Evolutionary conservation across 768 basidiomycete species (phyloP), one percentile per base, ranked within the genome.

Genomic region (Rhodotorula paludigena): DNA sequence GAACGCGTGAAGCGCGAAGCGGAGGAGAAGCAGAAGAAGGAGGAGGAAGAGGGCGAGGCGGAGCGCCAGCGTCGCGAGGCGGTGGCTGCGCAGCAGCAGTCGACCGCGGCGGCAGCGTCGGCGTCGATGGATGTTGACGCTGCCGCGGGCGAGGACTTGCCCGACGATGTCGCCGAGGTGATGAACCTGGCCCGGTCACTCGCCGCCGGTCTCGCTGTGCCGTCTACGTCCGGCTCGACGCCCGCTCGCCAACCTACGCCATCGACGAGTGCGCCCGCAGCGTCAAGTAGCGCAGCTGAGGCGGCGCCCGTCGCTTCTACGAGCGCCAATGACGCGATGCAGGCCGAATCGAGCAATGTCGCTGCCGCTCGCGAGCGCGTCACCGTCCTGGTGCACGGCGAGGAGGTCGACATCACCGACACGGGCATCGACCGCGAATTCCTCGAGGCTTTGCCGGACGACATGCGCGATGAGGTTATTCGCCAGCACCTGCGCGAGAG

Each of bases 351-450:
- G 23, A 49, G 68, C 14, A 57, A 63, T 33, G 64, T 57, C 23
- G 35, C 41, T 1, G 15, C 44, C 18, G 75, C 75, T 15, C 23
- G 9, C 41, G 60, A 67, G 30, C 86, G 96, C 42, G 83, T 94
- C 35, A 91, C 89, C 1, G 88, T 99, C 75, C 83, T 85, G 80
- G 90, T 99, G 60, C 90, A 92, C 78, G 96, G 96, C 58, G 89
- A 85, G 70, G 82, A 87, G 12, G 90, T 98, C 35, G 96, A 99
- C 76, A 99, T 99, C 77, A 99, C 96, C 5, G 92, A 98, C 74
- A 94, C 92, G 44, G 96, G 96, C 9, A 97, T 99, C 76, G 96
- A 99, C 77, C 91, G 93, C 4, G 92, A 91, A 10, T 99, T 99
- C 84, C 81, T 99, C 64, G 92, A 97, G 79, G 96, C 96, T 33